These are phyloP conservation scores for Podaxis pistillaris DNA, from an alignment of 768 basidiomycete species.

Conservation along the genomic window DNA sequence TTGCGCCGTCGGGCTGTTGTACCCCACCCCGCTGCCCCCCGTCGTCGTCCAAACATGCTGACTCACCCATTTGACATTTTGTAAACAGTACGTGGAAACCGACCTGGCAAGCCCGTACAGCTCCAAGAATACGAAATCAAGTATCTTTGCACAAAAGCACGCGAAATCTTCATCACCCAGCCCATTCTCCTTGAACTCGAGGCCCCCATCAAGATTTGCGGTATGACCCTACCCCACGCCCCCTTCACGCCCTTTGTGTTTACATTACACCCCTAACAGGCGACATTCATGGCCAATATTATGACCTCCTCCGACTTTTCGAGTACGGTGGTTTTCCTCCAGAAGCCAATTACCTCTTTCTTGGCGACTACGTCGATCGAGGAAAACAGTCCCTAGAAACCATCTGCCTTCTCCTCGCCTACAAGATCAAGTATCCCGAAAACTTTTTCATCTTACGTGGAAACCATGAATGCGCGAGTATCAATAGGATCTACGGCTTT, in stretches of 20 bases:
- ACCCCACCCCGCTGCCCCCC: conserved; percentile 5
- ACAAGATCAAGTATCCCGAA: conserved; percentile 99
- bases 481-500: conserved; percentile 99
- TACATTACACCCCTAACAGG: conserved; percentile 45
- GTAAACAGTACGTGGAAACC: conserved; percentile 89
- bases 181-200: conserved; percentile 97
- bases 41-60: conserved; percentile 16
- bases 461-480: conserved; percentile 99
- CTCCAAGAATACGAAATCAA: conserved; percentile 99
- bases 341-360: conserved; percentile 99
- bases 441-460: conserved; percentile 99
- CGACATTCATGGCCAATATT: conserved; percentile 99
- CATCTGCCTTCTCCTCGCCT: conserved; percentile 97
- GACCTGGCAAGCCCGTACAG: conserved; percentile 97
- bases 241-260: conserved; percentile 9
- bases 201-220: conserved; percentile 99
- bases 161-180: conserved; percentile 99
- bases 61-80: conserved; percentile 21
- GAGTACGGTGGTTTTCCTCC: conserved; percentile 99
- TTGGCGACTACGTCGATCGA: conserved; percentile 99
- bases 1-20: neutral
- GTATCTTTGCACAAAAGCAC: conserved; percentile 96
- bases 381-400: conserved; percentile 99
- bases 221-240: conserved; percentile 45
- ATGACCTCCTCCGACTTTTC: conserved; percentile 95